These are phyloP conservation scores for Epichloe festucae DNA, from an alignment of 2,329 filamentous ascomycete species.

Conservation along the genomic window DNA sequence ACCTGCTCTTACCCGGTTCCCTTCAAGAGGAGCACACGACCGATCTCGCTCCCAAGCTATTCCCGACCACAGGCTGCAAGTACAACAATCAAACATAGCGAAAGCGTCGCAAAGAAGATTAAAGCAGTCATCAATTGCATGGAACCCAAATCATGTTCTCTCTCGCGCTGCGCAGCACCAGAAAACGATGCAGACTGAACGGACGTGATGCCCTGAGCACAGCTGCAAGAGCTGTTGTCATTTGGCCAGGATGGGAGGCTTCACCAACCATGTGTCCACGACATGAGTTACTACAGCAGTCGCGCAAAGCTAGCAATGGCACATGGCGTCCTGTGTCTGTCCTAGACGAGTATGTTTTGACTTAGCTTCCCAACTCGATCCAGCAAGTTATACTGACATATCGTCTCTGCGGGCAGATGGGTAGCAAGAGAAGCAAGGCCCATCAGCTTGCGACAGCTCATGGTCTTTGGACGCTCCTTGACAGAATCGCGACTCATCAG, in stretches of 20 bases:
- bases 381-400: constrained; percentile 5
- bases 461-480: constrained; percentile 89
- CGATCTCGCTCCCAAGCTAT: neutral
- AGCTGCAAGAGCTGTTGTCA: constrained; percentile 3
- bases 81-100: neutral
- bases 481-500: constrained; percentile 82
- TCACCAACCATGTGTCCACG: neutral
- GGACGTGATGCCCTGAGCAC: constrained; percentile 9
- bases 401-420: constrained; percentile 48
- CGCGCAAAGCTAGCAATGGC: constrained; percentile 15
- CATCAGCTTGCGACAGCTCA: constrained; percentile 92
- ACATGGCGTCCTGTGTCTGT: constrained; percentile 52
- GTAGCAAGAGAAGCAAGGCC: constrained; percentile 82
- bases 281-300: constrained; percentile 3
- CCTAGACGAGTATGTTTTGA: constrained; percentile 44
- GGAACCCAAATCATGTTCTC: constrained; percentile 30
- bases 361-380: neutral
- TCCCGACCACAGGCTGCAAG: neutral
- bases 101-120: neutral
- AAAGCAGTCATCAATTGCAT: constrained; percentile 16
- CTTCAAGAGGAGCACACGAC: neutral
- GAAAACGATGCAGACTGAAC: constrained; percentile 25
- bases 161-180: constrained; percentile 32
- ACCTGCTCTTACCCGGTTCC: neutral
- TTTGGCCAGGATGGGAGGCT: neutral